Base-by-base conservation (phyloP, 2,329 filamentous ascomycete species). In the Ophiosphaerella narmari region DNA sequence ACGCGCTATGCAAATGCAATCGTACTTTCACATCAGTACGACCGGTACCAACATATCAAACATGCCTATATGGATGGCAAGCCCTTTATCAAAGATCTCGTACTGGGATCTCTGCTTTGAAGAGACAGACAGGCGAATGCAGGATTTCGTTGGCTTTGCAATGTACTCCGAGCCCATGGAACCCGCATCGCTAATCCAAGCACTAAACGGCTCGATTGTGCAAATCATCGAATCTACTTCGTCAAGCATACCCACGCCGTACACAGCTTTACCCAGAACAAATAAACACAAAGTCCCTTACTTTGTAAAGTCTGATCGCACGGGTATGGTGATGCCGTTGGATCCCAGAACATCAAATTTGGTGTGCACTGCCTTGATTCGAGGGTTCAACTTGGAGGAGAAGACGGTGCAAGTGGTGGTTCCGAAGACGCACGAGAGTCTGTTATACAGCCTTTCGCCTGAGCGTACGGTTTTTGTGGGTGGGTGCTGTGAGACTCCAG, bases 1-100 rank as follows among this genome's bases (percentile, higher is more conserved):
- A 2, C 78, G 88, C 43, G 80, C 82, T 5, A 91, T 93, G 87
- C 88, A 91, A 59, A 84, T 81, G n/a, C 86, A 91, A 80, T 86
- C 88, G 0, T 93, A 92, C 61, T 90, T 93, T 63, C 90, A 93
- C 65, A 66, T 57, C 41, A 40, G 48, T 50, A 26, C 46, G 39
- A 26, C 50, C 50, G 18, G 57, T 59, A 36, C 42, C 8, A 34
- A 39, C 43, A 29, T 52, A 52, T 7, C 58, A 58, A 42, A 60
- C 36, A 55, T 52, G 56, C 45, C 71, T 16, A 70, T 66, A 38
- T 89, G 85, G 82, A 74, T 80, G 43, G 52, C 77, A 0, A 76
- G 74, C 0, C 81, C 87, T 0, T 72, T 92, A 7, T 82, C 82
- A 1, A 74, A 76, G 0, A 60, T 81, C 7, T 69, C 78, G 0